Percentiles rank a stretch among this genome's conserved stretches.
These are phyloP conservation scores for Acaromyces ingoldii DNA, from an alignment of 1,284 basidiomycete genomes.

Conservation along the genomic window DNA sequence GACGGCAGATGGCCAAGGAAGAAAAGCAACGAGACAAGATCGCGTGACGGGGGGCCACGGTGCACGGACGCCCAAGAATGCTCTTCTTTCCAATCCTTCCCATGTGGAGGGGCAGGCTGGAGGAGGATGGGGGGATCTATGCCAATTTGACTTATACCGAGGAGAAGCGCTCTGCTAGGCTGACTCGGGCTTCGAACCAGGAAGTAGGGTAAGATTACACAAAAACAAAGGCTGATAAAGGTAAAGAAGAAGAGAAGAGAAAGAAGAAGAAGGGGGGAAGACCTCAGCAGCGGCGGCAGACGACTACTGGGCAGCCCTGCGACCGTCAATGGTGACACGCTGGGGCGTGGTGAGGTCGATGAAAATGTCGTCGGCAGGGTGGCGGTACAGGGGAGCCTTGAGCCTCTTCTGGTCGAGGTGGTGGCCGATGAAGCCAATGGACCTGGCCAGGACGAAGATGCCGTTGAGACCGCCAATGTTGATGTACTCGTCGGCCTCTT, in stretches of 20 bases:
- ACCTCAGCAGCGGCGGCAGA: neutral
- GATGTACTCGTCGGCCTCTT: slow-evolving; percentile 96
- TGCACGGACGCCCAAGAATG: too few relatives aligned
- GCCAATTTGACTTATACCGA: too few relatives aligned
- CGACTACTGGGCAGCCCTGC: neutral
- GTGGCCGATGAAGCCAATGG: slow-evolving; percentile 94
- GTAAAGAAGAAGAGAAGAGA: neutral
- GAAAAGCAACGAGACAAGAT: too few relatives aligned
- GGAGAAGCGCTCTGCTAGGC: too few relatives aligned
- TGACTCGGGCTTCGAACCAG: too few relatives aligned
- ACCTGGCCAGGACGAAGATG: slow-evolving; percentile 92
- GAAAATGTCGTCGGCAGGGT: slow-evolving; percentile 53
- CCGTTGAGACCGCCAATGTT: slow-evolving; percentile 87
- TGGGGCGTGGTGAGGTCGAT: slow-evolving; percentile 44
- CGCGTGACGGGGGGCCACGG: too few relatives aligned
- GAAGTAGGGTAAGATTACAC: too few relatives aligned
- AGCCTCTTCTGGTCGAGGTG: slow-evolving; percentile 87
- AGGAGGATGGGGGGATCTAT: too few relatives aligned
- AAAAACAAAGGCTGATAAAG: neutral
- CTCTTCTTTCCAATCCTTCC: too few relatives aligned
- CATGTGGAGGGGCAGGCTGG: too few relatives aligned
- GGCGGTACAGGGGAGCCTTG: slow-evolving; percentile 48
- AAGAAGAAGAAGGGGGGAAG: neutral
- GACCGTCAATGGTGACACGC: slow-evolving; percentile 20
- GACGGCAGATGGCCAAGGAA: too few relatives aligned